Evolutionary conservation across 345 rosid species (phyloP).

Genomic region (Syzygium jambos): DNA sequence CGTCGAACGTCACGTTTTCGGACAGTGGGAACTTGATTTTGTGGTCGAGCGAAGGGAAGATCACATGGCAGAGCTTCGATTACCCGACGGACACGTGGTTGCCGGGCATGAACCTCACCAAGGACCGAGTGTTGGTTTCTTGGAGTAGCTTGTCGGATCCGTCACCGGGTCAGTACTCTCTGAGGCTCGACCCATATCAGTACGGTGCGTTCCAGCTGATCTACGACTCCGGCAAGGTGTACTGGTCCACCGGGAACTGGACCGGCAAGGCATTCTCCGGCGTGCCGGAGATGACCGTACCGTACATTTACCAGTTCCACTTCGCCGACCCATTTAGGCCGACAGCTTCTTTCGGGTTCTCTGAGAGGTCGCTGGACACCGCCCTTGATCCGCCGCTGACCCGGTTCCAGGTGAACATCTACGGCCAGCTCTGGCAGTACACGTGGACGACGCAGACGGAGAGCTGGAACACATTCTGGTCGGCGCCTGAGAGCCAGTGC

Average conservation of each 20-base stretch:
- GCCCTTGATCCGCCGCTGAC: conserved; percentile 31
- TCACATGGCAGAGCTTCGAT: conserved; percentile 78
- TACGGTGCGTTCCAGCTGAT: conserved; percentile 40
- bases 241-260: conserved; percentile 62
- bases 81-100: conserved; percentile 69
- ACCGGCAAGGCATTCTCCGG: conserved; percentile 36
- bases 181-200: background rate
- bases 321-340: conserved; percentile 41
- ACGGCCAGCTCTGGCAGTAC: conserved; percentile 56
- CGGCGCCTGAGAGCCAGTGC: conserved; percentile 58
- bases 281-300: conserved; percentile 46
- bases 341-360: conserved; percentile 49
- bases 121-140: conserved; percentile 38
- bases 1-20: conserved; percentile 8
- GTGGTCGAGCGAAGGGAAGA: conserved; percentile 9
- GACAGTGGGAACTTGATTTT: conserved; percentile 46
- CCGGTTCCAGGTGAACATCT: conserved; percentile 39
- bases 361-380: conserved; percentile 20
- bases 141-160: conserved; percentile 66
- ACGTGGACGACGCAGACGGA: conserved; percentile 36
- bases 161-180: conserved; percentile 64
- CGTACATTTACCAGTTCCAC: conserved; percentile 51
- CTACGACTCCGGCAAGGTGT: conserved; percentile 21
- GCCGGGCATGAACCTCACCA: conserved; percentile 46
- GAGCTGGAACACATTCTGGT: conserved; percentile 63